phyloP scores from a whole-genome alignment of 2,329 filamentous ascomycete species.

The Arthroderma sp. region DNA sequence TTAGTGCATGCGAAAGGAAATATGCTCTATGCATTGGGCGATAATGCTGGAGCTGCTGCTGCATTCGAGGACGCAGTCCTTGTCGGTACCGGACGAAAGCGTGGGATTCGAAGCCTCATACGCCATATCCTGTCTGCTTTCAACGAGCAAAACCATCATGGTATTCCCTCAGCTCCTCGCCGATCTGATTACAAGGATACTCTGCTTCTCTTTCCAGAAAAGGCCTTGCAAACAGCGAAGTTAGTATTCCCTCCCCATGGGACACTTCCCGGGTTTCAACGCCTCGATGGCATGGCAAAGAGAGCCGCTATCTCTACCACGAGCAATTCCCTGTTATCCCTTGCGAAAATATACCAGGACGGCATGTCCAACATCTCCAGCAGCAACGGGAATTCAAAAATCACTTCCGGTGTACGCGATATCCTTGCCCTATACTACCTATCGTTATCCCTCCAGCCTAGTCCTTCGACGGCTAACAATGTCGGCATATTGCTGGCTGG shows the following conservation, averaged over 20 bases:
- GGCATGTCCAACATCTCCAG: constrained; percentile 65
- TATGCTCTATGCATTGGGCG: constrained; percentile 82
- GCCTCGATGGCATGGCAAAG: constrained; percentile 58
- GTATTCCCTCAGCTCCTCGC: constrained; percentile 25
- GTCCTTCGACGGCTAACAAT: constrained; percentile 95
- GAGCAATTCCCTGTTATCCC: constrained; percentile 83
- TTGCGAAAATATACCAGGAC: constrained; percentile 97
- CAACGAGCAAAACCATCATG: constrained; percentile 30
- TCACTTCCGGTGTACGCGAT: constrained; percentile 68
- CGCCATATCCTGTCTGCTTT: constrained; percentile 61
- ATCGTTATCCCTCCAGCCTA: constrained; percentile 84
- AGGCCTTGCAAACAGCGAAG: constrained; percentile 67
- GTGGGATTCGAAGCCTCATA: constrained; percentile 66
- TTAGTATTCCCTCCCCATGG: constrained; percentile 67
- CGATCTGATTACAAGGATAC: constrained; percentile 38
- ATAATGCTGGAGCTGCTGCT: constrained; percentile 64
- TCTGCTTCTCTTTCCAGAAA: constrained; percentile 68
- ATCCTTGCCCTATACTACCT: constrained; percentile 92
- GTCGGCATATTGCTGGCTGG: constrained; percentile 94
- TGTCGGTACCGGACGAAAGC: constrained; percentile 63
- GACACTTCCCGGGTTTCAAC: constrained; percentile 64
- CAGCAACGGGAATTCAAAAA: constrained; percentile 39
- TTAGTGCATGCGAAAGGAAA: constrained; percentile 97
- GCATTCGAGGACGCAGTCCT: constrained; percentile 93
- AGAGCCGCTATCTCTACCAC: constrained; percentile 81